Evolutionary conservation across 768 basidiomycete genomes (phyloP).

Genomic region (Arthromyces matolae): DNA sequence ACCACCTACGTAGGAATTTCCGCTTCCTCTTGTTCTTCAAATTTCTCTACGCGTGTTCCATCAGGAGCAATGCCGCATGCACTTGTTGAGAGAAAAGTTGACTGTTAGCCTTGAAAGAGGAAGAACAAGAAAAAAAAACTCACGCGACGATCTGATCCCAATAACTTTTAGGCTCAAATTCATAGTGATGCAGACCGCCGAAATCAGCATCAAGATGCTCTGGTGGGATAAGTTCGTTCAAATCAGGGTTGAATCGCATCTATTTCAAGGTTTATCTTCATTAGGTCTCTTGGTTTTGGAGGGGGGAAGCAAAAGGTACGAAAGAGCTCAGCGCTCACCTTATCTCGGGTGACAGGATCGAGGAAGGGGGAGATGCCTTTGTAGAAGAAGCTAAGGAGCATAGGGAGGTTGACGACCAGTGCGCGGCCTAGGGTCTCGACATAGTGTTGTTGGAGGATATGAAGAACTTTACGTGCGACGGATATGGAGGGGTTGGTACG

Average conservation of each 20-base stretch:
- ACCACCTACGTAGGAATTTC: conserved; percentile 2
- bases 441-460: conserved; percentile 85
- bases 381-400: conserved; percentile 71
- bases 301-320: background rate
- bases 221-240: conserved; percentile 68
- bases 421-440: conserved; percentile 85
- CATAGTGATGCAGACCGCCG: conserved; percentile 69
- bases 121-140: conserved; percentile 21
- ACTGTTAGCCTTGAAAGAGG: background rate
- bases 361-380: conserved; percentile 84
- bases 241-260: conserved; percentile 89
- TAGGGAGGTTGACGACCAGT: conserved; percentile 77
- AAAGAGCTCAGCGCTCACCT: conserved; percentile 46
- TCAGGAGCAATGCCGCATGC: conserved; percentile 55
- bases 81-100: conserved; percentile 24
- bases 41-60: conserved; percentile 40
- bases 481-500: conserved; percentile 83
- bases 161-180: conserved; percentile 71
- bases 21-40: background rate
- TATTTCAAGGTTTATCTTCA: conserved; percentile 20
- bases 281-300: background rate
- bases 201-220: conserved; percentile 81
- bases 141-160: conserved; percentile 78
- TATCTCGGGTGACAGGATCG: conserved; percentile 85
- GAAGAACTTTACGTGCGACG: conserved; percentile 72